phyloP scores from a whole-genome alignment of 164 flowering plant genomes.

The Stephania japonica region DNA sequence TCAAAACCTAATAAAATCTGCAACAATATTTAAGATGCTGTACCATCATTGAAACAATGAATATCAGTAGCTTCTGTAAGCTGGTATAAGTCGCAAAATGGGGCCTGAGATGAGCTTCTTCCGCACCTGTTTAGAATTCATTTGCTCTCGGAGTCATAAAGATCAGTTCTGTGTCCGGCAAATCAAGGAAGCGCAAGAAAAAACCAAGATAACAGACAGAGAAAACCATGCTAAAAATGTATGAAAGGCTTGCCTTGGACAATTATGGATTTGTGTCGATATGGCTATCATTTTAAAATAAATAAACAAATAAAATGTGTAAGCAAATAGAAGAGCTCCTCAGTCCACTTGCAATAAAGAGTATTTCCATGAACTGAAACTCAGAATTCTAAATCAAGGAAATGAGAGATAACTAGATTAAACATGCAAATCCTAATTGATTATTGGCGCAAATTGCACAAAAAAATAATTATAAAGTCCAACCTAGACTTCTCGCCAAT shows the following conservation, averaged over 20 bases:
- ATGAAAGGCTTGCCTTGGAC: not conserved
- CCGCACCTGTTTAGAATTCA: slow-evolving; percentile 12
- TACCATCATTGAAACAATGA: not conserved
- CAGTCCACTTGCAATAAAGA: not conserved
- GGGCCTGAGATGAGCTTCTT: not conserved
- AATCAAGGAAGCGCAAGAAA: slow-evolving; percentile 26
- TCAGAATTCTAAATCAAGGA: not conserved
- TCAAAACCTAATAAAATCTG: slow-evolving; percentile 3
- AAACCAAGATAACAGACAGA: not conserved
- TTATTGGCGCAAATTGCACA: not conserved
- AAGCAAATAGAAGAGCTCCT: no score
- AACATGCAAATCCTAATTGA: not conserved
- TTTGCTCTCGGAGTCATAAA: slow-evolving; percentile 53
- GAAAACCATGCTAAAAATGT: not conserved
- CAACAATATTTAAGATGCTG: not conserved
- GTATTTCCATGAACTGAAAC: not conserved
- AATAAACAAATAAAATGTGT: no score
- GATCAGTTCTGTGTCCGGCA: slow-evolving; percentile 33
- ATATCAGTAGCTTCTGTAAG: not conserved
- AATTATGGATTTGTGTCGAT: not conserved
- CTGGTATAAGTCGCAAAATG: not conserved
- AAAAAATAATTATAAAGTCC: not conserved
- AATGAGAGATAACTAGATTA: not conserved
- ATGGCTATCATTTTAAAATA: not conserved
- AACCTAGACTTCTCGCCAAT: not conserved